Conservation (phyloP, 1,284 basidiomycete genomes). For the Malassezia yamatoensis region DNA sequence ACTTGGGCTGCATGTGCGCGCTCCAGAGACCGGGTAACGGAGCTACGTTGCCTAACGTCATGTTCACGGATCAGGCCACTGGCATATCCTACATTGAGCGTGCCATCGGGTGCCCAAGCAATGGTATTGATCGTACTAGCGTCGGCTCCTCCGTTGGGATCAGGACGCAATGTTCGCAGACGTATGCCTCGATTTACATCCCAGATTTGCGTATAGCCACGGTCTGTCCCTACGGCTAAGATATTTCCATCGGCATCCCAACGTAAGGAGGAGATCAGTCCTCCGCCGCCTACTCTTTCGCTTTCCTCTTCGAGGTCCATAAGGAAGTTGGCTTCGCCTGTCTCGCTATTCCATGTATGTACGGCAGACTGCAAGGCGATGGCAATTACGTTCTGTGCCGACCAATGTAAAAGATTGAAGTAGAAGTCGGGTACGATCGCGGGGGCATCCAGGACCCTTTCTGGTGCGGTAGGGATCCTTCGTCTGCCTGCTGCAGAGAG, state of each 20-base stretch:
- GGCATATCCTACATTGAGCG: constrained; percentile 37
- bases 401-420: constrained; percentile 86
- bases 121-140: constrained; percentile 28
- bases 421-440: constrained; percentile 95
- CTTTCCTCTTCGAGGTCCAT: constrained; percentile 35
- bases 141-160: constrained; percentile 37
- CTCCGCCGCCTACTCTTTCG: constrained; percentile 42
- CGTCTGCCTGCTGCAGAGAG: constrained; percentile 53
- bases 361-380: constrained; percentile 36
- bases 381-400: constrained; percentile 60
- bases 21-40: constrained; percentile 31
- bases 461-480: constrained; percentile 70
- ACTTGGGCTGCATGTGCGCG: constrained; percentile 41
- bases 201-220: constrained; percentile 89
- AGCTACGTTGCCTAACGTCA: constrained; percentile 39
- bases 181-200: constrained; percentile 71
- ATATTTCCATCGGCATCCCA: constrained; percentile 80
- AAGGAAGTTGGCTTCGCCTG: constrained; percentile 69
- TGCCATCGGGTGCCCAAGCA: constrained; percentile 43
- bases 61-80: constrained; percentile 43
- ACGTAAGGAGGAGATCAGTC: constrained; percentile 63
- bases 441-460: constrained; percentile 86
- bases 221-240: constrained; percentile 73
- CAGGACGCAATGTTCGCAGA: constrained; percentile 57
- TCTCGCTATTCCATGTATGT: constrained; percentile 72